Conservation (phyloP, 768 basidiomycete species). For the Phaeotremella fagi region DNA sequence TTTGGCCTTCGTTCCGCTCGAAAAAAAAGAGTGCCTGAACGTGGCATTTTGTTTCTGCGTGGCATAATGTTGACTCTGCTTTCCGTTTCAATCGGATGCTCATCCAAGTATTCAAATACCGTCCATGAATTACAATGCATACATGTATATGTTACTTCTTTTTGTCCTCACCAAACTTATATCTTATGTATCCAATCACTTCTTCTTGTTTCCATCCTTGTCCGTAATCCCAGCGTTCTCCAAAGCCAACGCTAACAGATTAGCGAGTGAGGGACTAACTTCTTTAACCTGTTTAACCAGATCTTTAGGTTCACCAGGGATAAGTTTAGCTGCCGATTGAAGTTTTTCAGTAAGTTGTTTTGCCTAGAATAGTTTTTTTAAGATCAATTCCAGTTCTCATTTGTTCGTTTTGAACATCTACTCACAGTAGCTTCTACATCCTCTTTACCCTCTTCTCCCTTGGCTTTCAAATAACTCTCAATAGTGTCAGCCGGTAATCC, state of each 20-base stretch:
- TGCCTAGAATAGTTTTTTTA: constrained; percentile 12
- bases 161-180: no score
- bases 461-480: constrained; percentile 39
- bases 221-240: constrained; percentile 34
- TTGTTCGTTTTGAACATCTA: not conserved
- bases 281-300: constrained; percentile 37
- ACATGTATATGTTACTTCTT: not conserved
- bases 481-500: constrained; percentile 44
- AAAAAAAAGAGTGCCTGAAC: not conserved
- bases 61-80: not conserved
- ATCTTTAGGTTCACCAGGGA: constrained; percentile 40
- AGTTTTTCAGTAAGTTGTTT: constrained; percentile 34
- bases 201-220: constrained; percentile 33
- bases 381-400: not conserved
- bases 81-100: not conserved
- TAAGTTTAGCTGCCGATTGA: constrained; percentile 21
- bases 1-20: not conserved
- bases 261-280: constrained; percentile 33
- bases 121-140: not conserved
- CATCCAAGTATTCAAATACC: not conserved
- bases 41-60: not conserved
- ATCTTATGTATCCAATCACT: no score
- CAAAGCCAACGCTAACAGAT: constrained; percentile 33
- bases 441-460: constrained; percentile 41
- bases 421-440: constrained; percentile 37